phyloP scores from a whole-genome alignment of 805 yeast species.

The Pichia cephalocereana region DNA sequence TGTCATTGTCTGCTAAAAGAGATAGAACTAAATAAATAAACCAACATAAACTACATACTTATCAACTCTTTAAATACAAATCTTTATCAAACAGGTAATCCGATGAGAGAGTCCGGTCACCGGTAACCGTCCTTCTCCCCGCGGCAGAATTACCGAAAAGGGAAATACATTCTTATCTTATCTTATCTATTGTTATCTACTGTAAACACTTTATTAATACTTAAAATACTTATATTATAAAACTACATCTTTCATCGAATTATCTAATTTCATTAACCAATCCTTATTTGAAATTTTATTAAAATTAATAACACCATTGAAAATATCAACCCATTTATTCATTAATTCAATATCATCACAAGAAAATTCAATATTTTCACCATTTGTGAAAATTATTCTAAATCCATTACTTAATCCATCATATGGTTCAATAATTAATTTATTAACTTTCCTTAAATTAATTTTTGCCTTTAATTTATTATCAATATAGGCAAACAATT shows the following conservation, averaged over 20 bases:
- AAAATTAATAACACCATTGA: conserved; percentile 45
- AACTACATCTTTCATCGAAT: conserved; percentile 3
- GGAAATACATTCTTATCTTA: too few relatives aligned
- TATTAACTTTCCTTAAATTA: conserved; percentile 60
- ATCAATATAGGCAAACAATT: conserved; percentile 62
- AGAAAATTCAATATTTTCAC: conserved; percentile 77
- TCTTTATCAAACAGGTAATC: too few relatives aligned
- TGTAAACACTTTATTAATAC: too few relatives aligned
- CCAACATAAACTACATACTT: too few relatives aligned
- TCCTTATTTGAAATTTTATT: conserved; percentile 27
- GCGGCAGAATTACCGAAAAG: too few relatives aligned
- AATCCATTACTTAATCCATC: conserved; percentile 72
- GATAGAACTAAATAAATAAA: too few relatives aligned
- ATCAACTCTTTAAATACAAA: too few relatives aligned
- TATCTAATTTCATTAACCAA: conserved; percentile 27
- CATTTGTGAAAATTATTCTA: conserved; percentile 65
- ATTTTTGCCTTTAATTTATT: conserved; percentile 67
- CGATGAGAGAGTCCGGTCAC: too few relatives aligned
- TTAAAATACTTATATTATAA: too few relatives aligned
- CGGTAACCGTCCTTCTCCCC: too few relatives aligned
- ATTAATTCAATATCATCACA: conserved; percentile 63
- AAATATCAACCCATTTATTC: conserved; percentile 51
- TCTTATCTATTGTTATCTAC: too few relatives aligned
- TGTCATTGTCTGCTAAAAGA: not conserved
- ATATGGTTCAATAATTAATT: conserved; percentile 32